phyloP scores from a whole-genome alignment of 2,329 filamentous ascomycete genomes.

The Orbilia ellipsospora region DNA sequence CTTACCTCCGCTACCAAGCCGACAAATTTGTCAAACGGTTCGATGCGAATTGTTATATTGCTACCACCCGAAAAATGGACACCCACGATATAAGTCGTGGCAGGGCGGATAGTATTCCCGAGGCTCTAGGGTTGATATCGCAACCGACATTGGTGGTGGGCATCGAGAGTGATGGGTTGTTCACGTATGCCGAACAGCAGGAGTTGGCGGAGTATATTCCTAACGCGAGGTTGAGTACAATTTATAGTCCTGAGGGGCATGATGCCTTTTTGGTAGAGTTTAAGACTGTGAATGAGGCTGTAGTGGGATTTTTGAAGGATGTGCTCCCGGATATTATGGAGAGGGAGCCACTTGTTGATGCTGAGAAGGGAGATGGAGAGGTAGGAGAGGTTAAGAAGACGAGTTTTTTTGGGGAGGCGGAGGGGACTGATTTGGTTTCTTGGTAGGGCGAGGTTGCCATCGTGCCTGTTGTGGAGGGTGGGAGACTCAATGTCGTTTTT shows the following conservation, averaged over 20 bases:
- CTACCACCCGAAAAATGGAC: constrained; percentile 96
- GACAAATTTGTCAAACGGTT: constrained; percentile 97
- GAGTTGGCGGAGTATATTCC: constrained; percentile 86
- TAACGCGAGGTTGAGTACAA: constrained; percentile 80
- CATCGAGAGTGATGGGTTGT: constrained; percentile 94
- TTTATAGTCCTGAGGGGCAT: constrained; percentile 93
- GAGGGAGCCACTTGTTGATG: constrained; percentile 61
- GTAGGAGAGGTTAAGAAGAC: constrained; percentile 51
- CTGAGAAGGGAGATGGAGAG: constrained; percentile 13
- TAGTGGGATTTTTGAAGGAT: constrained; percentile 83
- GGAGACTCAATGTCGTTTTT: constrained; percentile 26
- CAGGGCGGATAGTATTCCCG: constrained; percentile 73
- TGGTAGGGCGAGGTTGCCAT: constrained; percentile 17
- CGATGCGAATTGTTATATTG: constrained; percentile 98
- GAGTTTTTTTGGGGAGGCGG: constrained; percentile 51
- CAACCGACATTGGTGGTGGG: constrained; percentile 92
- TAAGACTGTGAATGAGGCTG: constrained; percentile 91
- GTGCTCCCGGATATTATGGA: constrained; percentile 89
- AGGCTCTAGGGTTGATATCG: constrained; percentile 82
- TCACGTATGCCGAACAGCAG: constrained; percentile 96
- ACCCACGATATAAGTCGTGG: constrained; percentile 92
- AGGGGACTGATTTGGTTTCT: constrained; percentile 41
- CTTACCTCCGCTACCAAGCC: constrained; percentile 95
- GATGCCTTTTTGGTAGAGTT: constrained; percentile 97
- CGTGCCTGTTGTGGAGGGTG: not conserved